phyloP scores from a whole-genome alignment of 106 monocot species.

The Gastrodia elata region DNA sequence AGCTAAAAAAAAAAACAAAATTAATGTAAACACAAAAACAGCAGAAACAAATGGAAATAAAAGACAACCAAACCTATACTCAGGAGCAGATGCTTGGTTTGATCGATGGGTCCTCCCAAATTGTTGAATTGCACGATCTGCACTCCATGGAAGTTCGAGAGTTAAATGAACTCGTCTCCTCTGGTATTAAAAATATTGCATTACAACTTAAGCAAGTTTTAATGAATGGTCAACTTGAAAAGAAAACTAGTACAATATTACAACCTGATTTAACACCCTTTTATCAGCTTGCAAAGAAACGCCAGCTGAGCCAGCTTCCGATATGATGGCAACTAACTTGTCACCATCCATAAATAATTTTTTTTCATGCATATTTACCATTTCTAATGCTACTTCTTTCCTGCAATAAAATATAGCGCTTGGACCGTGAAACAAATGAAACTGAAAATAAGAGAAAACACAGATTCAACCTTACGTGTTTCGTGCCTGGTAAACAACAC shows the following conservation, averaged over 20 bases:
- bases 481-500: conserved; percentile 89
- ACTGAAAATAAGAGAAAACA: not conserved
- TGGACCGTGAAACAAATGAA: not conserved
- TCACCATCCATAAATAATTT: conserved; percentile 94
- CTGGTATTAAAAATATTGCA: conserved; percentile 19
- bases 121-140: conserved; percentile 98
- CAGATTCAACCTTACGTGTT: conserved; percentile 57
- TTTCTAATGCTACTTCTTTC: conserved; percentile 93
- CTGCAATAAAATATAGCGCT: conserved; percentile 27
- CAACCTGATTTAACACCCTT: conserved; percentile 86
- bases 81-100: conserved; percentile 95
- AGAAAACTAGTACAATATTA: not conserved
- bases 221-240: conserved; percentile 1
- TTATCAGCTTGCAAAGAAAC: conserved; percentile 97
- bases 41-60: not conserved
- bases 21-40: not conserved
- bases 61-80: conserved; percentile 54
- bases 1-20: not conserved
- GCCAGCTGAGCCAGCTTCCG: conserved; percentile 99
- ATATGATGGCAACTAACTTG: conserved; percentile 86
- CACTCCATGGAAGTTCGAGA: conserved; percentile 99
- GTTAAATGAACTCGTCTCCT: conserved; percentile 91
- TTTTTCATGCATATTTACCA: conserved; percentile 99
- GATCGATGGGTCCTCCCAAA: conserved; percentile 97
- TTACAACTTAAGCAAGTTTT: not conserved